A percentile compares a stretch with the other conserved stretches of the same genome.
Conservation (phyloP, 768 basidiomycete genomes). For the Suillus hirtellus region DNA sequence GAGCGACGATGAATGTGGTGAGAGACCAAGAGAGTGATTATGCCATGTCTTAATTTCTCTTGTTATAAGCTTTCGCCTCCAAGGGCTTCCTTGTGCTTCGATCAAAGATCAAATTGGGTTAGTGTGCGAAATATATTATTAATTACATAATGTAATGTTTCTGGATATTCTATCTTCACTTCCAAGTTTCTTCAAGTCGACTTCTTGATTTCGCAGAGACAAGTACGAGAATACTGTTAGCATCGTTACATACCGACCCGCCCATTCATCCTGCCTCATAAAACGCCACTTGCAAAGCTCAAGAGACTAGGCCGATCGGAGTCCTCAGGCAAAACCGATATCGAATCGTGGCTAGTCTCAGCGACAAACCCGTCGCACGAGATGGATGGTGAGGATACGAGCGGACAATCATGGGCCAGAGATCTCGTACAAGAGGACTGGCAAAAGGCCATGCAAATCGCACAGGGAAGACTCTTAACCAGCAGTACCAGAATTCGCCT, state of each 20-base stretch:
- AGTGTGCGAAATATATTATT: conserved; percentile 14
- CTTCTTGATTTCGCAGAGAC: not conserved
- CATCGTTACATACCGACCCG: not conserved
- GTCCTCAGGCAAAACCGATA: conserved; percentile 45
- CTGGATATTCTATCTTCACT: not conserved
- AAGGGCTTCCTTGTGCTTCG: conserved; percentile 8
- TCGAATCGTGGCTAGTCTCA: conserved; percentile 63
- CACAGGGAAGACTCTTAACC: conserved; percentile 49
- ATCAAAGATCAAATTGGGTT: conserved; percentile 10
- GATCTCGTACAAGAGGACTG: conserved; percentile 57
- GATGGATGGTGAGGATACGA: conserved; percentile 31
- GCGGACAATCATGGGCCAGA: conserved; percentile 46
- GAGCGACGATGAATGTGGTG: conserved; percentile 13
- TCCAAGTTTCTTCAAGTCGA: not conserved
- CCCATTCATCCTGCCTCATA: conserved; percentile 35
- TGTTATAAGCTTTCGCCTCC: conserved; percentile 5
- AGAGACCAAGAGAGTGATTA: conserved; percentile 11
- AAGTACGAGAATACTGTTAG: not conserved
- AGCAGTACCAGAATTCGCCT: conserved; percentile 55
- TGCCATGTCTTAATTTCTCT: conserved; percentile 7
- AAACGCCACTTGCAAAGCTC: conserved; percentile 46
- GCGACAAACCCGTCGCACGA: conserved; percentile 32
- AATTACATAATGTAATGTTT: not conserved
- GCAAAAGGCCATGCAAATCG: conserved; percentile 53
- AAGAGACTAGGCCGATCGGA: conserved; percentile 44